Evolutionary conservation across 768 basidiomycete species (phyloP), one percentile per base, ranked within the genome.

Genomic region (Tricholoma saponaceum): DNA sequence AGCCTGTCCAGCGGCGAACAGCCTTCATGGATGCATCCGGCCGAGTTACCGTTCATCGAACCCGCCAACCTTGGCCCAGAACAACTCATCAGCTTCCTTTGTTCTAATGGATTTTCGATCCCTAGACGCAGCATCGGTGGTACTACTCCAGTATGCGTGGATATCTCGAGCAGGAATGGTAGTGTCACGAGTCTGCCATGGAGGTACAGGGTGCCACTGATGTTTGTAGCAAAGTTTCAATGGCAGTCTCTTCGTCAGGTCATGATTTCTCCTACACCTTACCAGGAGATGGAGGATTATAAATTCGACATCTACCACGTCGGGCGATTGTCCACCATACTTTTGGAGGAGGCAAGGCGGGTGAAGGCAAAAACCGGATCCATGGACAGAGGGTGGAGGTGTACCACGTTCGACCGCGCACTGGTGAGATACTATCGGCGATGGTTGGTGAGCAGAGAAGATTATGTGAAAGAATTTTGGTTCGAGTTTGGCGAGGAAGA

Each of bases 251-350:
- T 79, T 5, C 60, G 70, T 53, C 69, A 79, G 26, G 75, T 79
- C 13, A 58, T 78, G 54, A 73, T 71, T 3, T 71, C 74, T 6
- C 57, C 56, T n/a, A 61, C 67, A 22, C 66, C 69, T 4, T 62
- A 69, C 18, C 60, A 63, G 35, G 79, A 80, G 56, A 78, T 78
- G 79, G 65, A 70, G 1, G 67, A 70, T 32, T 73, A 72, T 57
- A 74, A 71, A 51, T 77, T 71, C 55, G 76, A 78, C 55, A 75
- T 80, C 46, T 51, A 79, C 16, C 76, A 80, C 64, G 68, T 80
- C 41, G 70, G 70, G 9, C 63, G 77, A 41, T 56, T 80, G 28
- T 76, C 74, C 55, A 56, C 62, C 8, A 59, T 58, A 16, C 68
- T 80, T 39, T 69, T 79, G 37, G 49, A 58, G 16, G 57, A 67